Evolutionary conservation across 78 protist species (phyloP).

Genomic region (Dictyostelium citrinum): DNA sequence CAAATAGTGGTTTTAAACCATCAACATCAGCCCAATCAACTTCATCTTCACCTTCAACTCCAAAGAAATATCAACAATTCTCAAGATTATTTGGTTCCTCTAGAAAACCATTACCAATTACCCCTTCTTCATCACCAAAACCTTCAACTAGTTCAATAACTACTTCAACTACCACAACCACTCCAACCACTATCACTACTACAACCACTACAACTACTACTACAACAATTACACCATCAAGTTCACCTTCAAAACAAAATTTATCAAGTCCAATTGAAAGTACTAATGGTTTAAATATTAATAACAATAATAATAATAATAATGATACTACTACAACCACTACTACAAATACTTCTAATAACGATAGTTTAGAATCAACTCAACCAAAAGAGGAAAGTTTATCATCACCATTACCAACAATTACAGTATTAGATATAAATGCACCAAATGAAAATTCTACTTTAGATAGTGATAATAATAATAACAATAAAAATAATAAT

Average conservation of each 20-base stretch:
- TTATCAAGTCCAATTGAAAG: slow-evolving; percentile 6
- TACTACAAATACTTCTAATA: not conserved
- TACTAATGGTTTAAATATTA: not conserved
- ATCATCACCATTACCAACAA: not conserved
- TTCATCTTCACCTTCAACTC: not conserved
- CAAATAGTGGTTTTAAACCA: slow-evolving; percentile 7
- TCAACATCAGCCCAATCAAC: not conserved
- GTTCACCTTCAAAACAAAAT: not conserved
- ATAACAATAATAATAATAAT: not conserved
- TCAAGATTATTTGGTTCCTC: not conserved
- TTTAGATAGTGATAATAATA: not conserved
- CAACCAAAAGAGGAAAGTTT: not conserved
- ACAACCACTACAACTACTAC: not conserved
- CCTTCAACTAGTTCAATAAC: not conserved
- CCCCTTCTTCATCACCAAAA: not conserved
- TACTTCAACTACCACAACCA: not conserved
- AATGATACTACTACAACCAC: not conserved
- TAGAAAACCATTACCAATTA: not conserved
- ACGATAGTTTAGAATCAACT: not conserved
- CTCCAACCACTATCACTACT: not conserved
- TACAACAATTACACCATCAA: not conserved
- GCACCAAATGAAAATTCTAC: not conserved
- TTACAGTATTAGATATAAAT: not conserved
- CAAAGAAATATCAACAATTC: not conserved
- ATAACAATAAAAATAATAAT: not conserved